Evolutionary conservation across 441 rosid genomes (phyloP).

Genomic region (Capsella rubella): DNA sequence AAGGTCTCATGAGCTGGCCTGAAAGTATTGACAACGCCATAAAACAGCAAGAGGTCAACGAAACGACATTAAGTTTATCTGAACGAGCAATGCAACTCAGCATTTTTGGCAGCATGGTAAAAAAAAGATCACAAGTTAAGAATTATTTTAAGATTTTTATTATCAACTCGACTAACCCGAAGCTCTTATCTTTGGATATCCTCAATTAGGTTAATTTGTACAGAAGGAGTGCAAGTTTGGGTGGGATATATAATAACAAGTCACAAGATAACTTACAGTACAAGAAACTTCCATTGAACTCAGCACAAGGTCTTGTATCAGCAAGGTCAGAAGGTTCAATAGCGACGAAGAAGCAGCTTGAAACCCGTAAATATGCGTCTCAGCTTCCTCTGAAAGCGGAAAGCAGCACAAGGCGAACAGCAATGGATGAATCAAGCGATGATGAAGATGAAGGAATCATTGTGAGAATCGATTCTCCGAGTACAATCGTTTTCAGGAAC

Average conservation of each 20-base stretch:
- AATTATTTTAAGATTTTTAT: background rate
- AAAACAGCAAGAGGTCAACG: conserved; percentile 39
- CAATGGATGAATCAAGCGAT: conserved; percentile 34
- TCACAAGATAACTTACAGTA: conserved; percentile 50
- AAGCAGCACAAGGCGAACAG: conserved; percentile 32
- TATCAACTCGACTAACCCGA: background rate
- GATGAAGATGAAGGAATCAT: conserved; percentile 56
- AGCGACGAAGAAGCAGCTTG: conserved; percentile 46
- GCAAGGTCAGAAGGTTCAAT: conserved; percentile 63
- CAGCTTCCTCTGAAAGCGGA: conserved; percentile 31
- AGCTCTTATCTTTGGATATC: background rate
- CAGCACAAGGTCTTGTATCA: conserved; percentile 42
- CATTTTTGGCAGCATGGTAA: conserved; percentile 82
- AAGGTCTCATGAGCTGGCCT: conserved; percentile 83
- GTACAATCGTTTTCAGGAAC: conserved; percentile 45
- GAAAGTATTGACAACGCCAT: conserved; percentile 51
- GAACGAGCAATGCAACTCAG: conserved; percentile 77
- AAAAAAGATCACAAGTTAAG: background rate
- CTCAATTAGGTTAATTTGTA: conserved; percentile 55
- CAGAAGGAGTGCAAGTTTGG: conserved; percentile 45
- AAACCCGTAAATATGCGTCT: conserved; percentile 27
- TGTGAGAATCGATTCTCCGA: conserved; percentile 78
- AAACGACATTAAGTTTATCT: conserved; percentile 57
- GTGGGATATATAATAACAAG: conserved; percentile 37
- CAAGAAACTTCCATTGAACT: conserved; percentile 46